A percentile compares a stretch with the other conserved stretches of the same genome.
These are phyloP conservation scores for Cytospora chrysosperma DNA, from an alignment of 2,329 filamentous ascomycete species.

Conservation along the genomic window DNA sequence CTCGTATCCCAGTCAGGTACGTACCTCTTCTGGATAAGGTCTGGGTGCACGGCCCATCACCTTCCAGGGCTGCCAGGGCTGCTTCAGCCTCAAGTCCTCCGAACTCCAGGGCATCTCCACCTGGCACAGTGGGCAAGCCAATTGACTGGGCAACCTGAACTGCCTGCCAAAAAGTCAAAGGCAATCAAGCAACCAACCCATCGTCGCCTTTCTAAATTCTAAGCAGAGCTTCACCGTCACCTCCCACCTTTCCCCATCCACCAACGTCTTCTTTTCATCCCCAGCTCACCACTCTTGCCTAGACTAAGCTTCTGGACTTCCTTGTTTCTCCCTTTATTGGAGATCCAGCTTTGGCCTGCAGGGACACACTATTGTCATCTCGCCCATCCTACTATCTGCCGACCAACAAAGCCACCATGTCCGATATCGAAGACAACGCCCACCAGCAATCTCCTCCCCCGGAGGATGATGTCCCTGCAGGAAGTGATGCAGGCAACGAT, in stretches of 20 bases:
- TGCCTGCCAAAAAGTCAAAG: background rate
- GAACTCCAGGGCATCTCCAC: background rate
- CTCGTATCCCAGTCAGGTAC: background rate
- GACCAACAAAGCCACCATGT: conserved; percentile 32
- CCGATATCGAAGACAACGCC: conserved; percentile 22
- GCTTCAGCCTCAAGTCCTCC: background rate
- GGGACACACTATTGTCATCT: background rate
- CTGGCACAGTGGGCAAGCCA: background rate
- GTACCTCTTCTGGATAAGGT: too few relatives aligned
- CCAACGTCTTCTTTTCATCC: background rate
- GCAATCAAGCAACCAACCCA: background rate
- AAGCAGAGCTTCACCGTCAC: background rate
- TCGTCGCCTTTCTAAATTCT: background rate
- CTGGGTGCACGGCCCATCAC: background rate
- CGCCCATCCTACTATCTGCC: background rate
- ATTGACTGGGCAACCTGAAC: background rate
- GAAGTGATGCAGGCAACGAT: background rate
- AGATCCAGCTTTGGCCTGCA: background rate
- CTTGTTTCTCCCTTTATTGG: background rate
- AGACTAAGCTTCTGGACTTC: background rate
- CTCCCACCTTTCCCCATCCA: background rate
- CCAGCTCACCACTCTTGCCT: background rate
- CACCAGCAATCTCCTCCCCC: conserved; percentile 7
- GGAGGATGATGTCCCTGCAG: conserved; percentile 12
- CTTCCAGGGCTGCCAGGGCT: background rate